phyloP scores from a whole-genome alignment of 805 yeast species.

The Brettanomyces sp. region DNA sequence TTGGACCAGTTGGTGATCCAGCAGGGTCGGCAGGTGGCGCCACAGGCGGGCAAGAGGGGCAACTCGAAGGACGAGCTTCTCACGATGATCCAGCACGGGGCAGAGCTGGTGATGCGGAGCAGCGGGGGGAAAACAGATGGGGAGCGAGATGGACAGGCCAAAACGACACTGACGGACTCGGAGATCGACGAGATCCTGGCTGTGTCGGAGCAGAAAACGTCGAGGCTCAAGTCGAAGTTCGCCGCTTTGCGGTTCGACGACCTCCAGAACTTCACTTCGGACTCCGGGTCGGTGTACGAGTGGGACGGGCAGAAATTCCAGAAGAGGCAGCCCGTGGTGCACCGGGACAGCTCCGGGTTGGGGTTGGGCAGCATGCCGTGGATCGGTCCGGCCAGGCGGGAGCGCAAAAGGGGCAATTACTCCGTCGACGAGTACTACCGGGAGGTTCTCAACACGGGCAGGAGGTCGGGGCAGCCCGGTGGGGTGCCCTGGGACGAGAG shows the following conservation, averaged over 20 bases:
- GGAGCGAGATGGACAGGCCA: too few species aligned
- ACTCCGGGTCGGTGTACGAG: slow-evolving; percentile 56
- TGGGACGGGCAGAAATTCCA: slow-evolving; percentile 84
- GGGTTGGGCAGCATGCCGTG: slow-evolving; percentile 46
- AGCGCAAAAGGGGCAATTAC: slow-evolving; percentile 67
- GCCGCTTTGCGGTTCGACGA: slow-evolving; percentile 66
- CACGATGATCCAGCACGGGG: slow-evolving; percentile 80
- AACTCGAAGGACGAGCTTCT: slow-evolving; percentile 63
- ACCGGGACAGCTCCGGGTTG: slow-evolving; percentile 29
- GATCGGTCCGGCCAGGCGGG: slow-evolving; percentile 83
- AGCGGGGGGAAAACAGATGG: slow-evolving; percentile 3
- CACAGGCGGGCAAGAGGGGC: slow-evolving; percentile 23
- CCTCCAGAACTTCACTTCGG: slow-evolving; percentile 60
- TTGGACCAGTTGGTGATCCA: slow-evolving; percentile 78
- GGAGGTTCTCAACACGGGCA: slow-evolving; percentile 51
- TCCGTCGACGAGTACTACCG: slow-evolving; percentile 69
- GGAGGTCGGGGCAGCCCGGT: slow-evolving; percentile 35
- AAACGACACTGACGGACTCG: slow-evolving; percentile 28
- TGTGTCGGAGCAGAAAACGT: slow-evolving; percentile 56
- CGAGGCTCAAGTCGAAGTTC: slow-evolving; percentile 52
- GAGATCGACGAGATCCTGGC: slow-evolving; percentile 56
- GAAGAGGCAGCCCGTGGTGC: slow-evolving; percentile 42
- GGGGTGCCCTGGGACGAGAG: slow-evolving; percentile 18
- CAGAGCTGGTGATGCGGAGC: slow-evolving; percentile 17
- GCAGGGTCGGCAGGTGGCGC: slow-evolving; percentile 38